Percentiles rank a stretch among this genome's conserved stretches.
phyloP scores from a whole-genome alignment of 495 filamentous ascomycete species.

The Penicillium soppii region DNA sequence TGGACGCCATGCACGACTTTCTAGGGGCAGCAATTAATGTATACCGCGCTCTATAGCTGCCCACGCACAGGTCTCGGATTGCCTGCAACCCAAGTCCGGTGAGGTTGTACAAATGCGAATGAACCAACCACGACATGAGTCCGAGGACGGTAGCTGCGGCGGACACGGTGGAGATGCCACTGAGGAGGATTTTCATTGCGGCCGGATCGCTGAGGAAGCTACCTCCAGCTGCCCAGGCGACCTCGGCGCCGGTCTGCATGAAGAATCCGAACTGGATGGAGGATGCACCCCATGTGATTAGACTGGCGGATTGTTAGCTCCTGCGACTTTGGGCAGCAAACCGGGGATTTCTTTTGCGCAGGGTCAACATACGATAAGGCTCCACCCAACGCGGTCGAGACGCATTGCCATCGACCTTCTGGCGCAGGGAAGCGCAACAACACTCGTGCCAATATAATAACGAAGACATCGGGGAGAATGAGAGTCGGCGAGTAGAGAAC shows the following conservation, averaged over 20 bases:
- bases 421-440: conserved; percentile 27
- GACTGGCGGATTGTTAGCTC: conserved; percentile 16
- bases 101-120: conserved; percentile 30
- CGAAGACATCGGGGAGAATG: conserved; percentile 33
- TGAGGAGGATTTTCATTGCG: conserved; percentile 44
- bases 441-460: conserved; percentile 28
- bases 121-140: conserved; percentile 29
- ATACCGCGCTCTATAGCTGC: conserved; percentile 17
- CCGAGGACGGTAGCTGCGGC: conserved; percentile 33
- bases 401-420: conserved; percentile 23
- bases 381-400: conserved; percentile 27
- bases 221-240: conserved; percentile 37
- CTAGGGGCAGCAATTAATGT: conserved; percentile 19
- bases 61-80: conserved; percentile 18
- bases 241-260: conserved; percentile 42
- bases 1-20: conserved; percentile 19
- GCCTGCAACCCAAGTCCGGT: conserved; percentile 26
- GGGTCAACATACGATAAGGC: conserved; percentile 31
- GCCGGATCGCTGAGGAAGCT: conserved; percentile 42
- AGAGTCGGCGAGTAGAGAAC: conserved; percentile 39
- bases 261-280: conserved; percentile 44
- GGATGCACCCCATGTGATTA: conserved; percentile 32
- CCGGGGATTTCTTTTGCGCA: neutral
- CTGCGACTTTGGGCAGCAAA: neutral
- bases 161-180: conserved; percentile 36